Conservation (phyloP, 306 rosid species). For the Medicago truncatula region DNA sequence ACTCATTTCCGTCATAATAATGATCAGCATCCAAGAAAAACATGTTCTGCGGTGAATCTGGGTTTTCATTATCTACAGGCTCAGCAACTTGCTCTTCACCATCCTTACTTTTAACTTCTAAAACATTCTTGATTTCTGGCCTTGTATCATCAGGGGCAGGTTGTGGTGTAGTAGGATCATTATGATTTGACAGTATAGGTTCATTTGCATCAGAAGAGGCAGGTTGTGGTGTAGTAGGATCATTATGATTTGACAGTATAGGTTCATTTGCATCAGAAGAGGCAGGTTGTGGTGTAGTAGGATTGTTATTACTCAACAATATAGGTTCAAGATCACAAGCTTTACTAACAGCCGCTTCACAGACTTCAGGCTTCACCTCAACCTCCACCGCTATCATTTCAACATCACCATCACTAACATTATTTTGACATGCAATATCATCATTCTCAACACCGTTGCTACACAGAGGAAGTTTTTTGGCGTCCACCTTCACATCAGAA, state of each 20-base stretch:
- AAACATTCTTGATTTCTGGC: constrained; percentile 45
- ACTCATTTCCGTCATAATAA: constrained; percentile 75
- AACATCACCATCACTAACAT: constrained; percentile 33
- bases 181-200: constrained; percentile 35
- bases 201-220: constrained; percentile 51
- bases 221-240: constrained; percentile 47
- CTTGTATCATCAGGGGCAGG: constrained; percentile 51
- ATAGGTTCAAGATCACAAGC: constrained; percentile 24
- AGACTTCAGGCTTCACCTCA: constrained; percentile 59
- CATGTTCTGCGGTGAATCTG: constrained; percentile 54
- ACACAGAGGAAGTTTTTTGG: constrained; percentile 40
- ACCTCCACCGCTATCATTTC: constrained; percentile 18
- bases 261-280: constrained; percentile 51
- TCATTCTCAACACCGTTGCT: constrained; percentile 35
- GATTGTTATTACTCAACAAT: constrained; percentile 44
- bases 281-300: constrained; percentile 42
- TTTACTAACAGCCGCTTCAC: constrained; percentile 49
- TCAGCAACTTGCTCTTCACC: constrained; percentile 56
- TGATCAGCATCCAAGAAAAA: constrained; percentile 65
- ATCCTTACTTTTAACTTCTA: constrained; percentile 49
- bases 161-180: constrained; percentile 46
- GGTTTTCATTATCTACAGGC: constrained; percentile 60
- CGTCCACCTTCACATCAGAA: constrained; percentile 48
- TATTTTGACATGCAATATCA: constrained; percentile 32
- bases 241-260: constrained; percentile 38